Percentiles rank a stretch among this genome's conserved stretches.
These are phyloP conservation scores for Ascocoryne sarcoides DNA, from an alignment of 2,329 filamentous ascomycete genomes.

Conservation along the genomic window DNA sequence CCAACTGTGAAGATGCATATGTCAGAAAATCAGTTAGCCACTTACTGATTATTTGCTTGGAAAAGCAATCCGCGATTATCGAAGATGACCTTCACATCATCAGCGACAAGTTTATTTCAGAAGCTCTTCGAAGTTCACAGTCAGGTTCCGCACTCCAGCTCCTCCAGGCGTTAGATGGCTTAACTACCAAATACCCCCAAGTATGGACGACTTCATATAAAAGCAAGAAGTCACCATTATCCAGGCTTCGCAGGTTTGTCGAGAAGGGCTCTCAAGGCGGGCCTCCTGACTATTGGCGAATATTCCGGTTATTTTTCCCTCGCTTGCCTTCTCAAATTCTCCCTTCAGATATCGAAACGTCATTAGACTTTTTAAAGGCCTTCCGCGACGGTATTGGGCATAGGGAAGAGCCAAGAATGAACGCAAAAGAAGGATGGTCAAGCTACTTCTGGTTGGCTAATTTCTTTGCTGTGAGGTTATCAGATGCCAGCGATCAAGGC, in stretches of 20 bases:
- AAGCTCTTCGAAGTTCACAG: constrained; percentile 66
- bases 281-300: constrained; percentile 62
- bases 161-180: constrained; percentile 52
- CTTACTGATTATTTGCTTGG: constrained; percentile 41
- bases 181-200: constrained; percentile 57
- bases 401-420: constrained; percentile 65
- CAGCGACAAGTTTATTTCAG: constrained; percentile 55
- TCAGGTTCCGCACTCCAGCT: constrained; percentile 65
- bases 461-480: constrained; percentile 40
- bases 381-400: constrained; percentile 62
- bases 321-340: constrained; percentile 48
- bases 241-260: constrained; percentile 61
- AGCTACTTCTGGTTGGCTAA: constrained; percentile 60
- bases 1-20: constrained; percentile 51
- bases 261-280: constrained; percentile 80
- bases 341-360: constrained; percentile 43
- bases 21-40: constrained; percentile 45
- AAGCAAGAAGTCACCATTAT: constrained; percentile 44
- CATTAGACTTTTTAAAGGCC: constrained; percentile 54
- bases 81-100: constrained; percentile 42
- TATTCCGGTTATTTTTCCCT: constrained; percentile 51
- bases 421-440: constrained; percentile 62
- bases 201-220: constrained; percentile 61
- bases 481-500: constrained; percentile 36
- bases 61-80: constrained; percentile 38